Conservation (phyloP, 139 green algal genomes). For the Astrephomene gubernaculifera region DNA sequence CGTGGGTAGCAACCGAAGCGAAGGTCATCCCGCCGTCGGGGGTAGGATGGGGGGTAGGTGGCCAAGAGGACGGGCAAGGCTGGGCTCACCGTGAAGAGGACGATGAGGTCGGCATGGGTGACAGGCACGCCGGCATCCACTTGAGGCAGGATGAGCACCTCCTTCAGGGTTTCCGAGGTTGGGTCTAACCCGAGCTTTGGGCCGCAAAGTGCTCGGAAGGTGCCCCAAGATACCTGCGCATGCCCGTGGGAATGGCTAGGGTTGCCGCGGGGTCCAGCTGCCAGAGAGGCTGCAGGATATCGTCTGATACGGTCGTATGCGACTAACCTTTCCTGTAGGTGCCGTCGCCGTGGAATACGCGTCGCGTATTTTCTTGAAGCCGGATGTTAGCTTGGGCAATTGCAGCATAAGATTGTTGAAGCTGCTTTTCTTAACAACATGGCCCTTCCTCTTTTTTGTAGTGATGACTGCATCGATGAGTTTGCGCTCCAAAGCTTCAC, state of each 20-base stretch:
- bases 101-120: conserved; percentile 18
- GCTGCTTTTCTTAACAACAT: neutral
- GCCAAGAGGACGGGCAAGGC: no score
- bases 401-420: conserved; percentile 45
- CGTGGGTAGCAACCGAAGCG: no score
- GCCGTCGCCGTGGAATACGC: neutral
- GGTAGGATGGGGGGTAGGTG: no score
- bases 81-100: conserved; percentile 24
- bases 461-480: conserved; percentile 1
- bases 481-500: neutral
- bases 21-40: no score
- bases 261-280: no score
- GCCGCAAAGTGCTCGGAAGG: neutral
- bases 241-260: no score
- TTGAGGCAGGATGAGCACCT: neutral
- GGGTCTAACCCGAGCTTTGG: neutral
- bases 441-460: conserved; percentile 10
- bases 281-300: no score
- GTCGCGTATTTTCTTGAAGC: conserved; percentile 21
- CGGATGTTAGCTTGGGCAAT: neutral
- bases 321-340: neutral
- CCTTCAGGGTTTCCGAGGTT: neutral
- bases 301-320: no score
- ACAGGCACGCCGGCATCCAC: neutral
- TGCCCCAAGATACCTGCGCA: neutral